Base-by-base conservation (phyloP, 768 basidiomycete species). In the Termitomyces sp. region DNA sequence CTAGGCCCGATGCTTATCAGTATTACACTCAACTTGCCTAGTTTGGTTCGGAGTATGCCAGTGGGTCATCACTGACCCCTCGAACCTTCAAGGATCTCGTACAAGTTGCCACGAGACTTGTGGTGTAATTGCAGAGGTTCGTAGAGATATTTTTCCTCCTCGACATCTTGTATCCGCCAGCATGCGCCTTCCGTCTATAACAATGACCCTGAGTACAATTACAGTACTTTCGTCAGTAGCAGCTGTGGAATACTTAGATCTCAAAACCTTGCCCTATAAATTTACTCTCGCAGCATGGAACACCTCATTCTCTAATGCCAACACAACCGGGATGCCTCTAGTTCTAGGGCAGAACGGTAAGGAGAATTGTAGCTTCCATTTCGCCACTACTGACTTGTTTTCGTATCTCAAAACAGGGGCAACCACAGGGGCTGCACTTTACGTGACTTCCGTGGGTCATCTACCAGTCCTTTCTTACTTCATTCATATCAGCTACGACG, bases 231-330 rank as follows among this genome's bases (percentile, higher is more conserved):
- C 32, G 7, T 22, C 21, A 22, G 46, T 34, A 35, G 46, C 21
- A 22, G 7, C 46, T 22, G 19, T 46, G 12, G 24, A 24, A 44
- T 17, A 15, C 15, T 14, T 2, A 10, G 43, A 53, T 24, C 12
- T 32, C n/a, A 17, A 26, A 48, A 47, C 51, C 61, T 43, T 74
- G 22, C 57, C 69, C 15, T 69, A 65, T 57, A 74, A 74, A 59
- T 78, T 81, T 65, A 79, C 74, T 7, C 70, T 82, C 37, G 68
- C 74, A 34, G 80, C 79, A 5, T 63, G 65, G 54, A 79, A 80
- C 61, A 61, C 66, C 14, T 73, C 76, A 1, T 59, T 65, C 8
- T 65, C 72, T 4, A 79, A 80, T 56, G 60, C 70, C 3, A 78
- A 80, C 62, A 53, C 57, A 22, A 80, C 76, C 1, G 79, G 79